Evolutionary conservation across 805 yeast species (phyloP), one percentile per base, ranked within the genome.

Genomic region (Pichia membranifaciens): DNA sequence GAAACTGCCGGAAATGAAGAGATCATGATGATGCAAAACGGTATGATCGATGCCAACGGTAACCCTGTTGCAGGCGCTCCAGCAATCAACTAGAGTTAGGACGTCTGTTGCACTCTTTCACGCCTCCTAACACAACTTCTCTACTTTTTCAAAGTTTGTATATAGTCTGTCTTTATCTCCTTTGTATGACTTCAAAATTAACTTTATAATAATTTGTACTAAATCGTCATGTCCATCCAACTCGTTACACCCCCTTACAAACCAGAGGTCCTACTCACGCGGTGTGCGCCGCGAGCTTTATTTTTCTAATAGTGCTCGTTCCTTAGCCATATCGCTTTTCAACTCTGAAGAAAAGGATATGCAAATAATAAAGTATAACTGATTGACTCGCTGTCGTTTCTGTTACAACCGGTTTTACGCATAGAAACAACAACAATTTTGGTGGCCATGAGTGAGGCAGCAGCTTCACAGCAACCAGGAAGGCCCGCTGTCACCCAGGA

Each of bases 1-100:
- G 98, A 93, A 75, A 82, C 93, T 55, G 91, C 93, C 49, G 97
- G 97, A 64, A 82, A 86, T 62, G 96, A 90, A 73, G 93, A 87
- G 73, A 78, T 88, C 58, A 81, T 87, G 76, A 77, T 86, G 83
- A 82, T 84, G 88, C 95, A 85, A 73, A 89, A 84, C 70, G 91
- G 91, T 60, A 73, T 85, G 69, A 68, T 82, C 54, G 95, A 85
- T 64, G 84, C 82, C 56, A 81, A 85, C 61, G 95, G 93, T 62
- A 85, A 85, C 75, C 91, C 93, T 60, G 76, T 85, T 55, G 88
- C 84, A 60, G 87, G 87, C 60, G 87, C 86, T 51, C 86, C 86
- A 54, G 80, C 42, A 41, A 28, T 52, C 39, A 42, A 43, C 40
- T 43, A 43, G 46, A 43, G 35, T 31, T 31, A 15, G 18, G 38